Evolutionary conservation across 1,284 basidiomycete genomes (phyloP), one percentile per base, ranked within the genome.

Genomic region (Volvariella volvacea): DNA sequence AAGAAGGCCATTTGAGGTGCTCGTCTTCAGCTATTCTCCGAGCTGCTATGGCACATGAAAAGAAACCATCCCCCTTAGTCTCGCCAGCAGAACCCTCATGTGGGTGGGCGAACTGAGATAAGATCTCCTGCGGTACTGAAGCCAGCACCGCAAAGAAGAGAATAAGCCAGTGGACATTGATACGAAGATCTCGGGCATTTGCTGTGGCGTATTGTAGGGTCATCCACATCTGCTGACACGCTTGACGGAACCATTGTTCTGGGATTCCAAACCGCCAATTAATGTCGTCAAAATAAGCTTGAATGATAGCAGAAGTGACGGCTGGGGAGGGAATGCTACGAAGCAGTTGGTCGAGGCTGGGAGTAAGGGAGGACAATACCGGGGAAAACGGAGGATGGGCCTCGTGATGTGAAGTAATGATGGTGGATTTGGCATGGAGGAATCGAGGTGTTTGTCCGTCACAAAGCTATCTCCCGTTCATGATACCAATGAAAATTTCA

Each of bases 251-350:
- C 71, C 73, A 76, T 22, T 58, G 50, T 50, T 73, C 66, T 3
- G 74, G 71, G 16, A 78, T 65, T 4, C 73, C 72, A 47, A 68
- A 74, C 22, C 69, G 65, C 71, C 71, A 76, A 48, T 76, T 76
- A 30, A 65, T 61, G 28, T 71, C 61, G 16, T 52, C 48, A 55
- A 78, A 75, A 54, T 68, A 78, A 4, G 54, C 50, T 16, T 62
- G 51, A 19, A 71, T 53, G 38, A 76, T 61, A 3, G 49, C 45
- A 16, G 66, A 60, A 8, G 65, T 57, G 9, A 60, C 54, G 9
- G 50, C 31, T 31, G 61, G 60, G 4, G 66, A 49, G 3, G 75
- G 75, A 9, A 77, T 57, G 42, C 60, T 56, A 3, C 55, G 47
- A 19, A 70, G 53, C 7, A 74, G 61, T 22, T 60, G 56, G 22